Percentiles rank a stretch among this genome's conserved stretches.
Conservation (phyloP, 306 rosid species). For the Vigna angularis region DNA sequence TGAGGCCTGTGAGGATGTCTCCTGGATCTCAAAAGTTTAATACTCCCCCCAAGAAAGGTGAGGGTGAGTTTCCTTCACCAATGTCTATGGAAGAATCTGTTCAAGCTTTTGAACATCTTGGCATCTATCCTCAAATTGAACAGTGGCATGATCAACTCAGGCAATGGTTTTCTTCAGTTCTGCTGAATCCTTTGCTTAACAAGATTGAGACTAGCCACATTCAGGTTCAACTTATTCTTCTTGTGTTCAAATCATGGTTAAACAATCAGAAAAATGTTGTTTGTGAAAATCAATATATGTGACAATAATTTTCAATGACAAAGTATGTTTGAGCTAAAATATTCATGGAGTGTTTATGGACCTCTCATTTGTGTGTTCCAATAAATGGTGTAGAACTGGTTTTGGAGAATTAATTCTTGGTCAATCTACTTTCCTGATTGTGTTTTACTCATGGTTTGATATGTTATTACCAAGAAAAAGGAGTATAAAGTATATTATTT, state of each 20-base stretch:
- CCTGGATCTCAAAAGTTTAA: constrained; percentile 92
- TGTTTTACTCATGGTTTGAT: too few relatives aligned
- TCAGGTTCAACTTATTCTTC: constrained; percentile 64
- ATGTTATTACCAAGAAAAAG: too few relatives aligned
- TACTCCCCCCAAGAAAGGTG: constrained; percentile 93
- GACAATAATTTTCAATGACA: constrained; percentile 2
- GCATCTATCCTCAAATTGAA: constrained; percentile 93
- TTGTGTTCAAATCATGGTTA: constrained; percentile 25
- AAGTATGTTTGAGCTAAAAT: constrained; percentile 5
- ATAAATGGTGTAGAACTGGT: background rate
- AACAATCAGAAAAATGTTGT: constrained; percentile 10
- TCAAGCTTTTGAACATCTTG: constrained; percentile 79
- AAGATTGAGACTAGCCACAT: constrained; percentile 86
- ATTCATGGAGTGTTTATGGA: constrained; percentile 28
- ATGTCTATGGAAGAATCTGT: constrained; percentile 93
- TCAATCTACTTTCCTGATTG: constrained; percentile 2
- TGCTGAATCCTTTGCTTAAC: constrained; percentile 78
- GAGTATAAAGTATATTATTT: background rate
- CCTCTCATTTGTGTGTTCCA: background rate
- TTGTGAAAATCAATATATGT: constrained; percentile 14
- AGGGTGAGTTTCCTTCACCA: constrained; percentile 83
- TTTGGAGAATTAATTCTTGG: constrained; percentile 16
- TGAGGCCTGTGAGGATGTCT: constrained; percentile 98
- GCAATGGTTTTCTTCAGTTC: constrained; percentile 85
- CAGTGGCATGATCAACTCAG: constrained; percentile 92